phyloP scores from a whole-genome alignment of 2,329 filamentous ascomycete genomes.

The Epicoccum nigrum region DNA sequence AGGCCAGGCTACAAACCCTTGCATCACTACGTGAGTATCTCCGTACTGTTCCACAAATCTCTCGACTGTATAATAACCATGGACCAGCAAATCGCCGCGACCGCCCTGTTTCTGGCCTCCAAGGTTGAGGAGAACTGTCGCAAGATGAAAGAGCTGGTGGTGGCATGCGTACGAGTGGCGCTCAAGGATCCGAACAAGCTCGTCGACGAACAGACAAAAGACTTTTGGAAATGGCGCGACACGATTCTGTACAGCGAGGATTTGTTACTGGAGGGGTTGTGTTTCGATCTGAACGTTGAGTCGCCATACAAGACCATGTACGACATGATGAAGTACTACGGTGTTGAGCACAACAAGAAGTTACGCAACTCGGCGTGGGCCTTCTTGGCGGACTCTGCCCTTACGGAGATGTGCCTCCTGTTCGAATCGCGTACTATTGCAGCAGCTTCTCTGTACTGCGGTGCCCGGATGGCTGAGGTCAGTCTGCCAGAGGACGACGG shows the following conservation, averaged over 20 bases:
- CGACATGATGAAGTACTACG: slow-evolving; percentile 76
- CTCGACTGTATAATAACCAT: slow-evolving; percentile 10
- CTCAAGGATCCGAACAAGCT: slow-evolving; percentile 90
- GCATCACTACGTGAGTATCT: slow-evolving; percentile 72
- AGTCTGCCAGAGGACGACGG: slow-evolving; percentile 75
- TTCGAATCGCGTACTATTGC: slow-evolving; percentile 82
- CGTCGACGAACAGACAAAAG: slow-evolving; percentile 95
- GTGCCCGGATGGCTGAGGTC: slow-evolving; percentile 74
- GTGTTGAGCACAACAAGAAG: slow-evolving; percentile 77
- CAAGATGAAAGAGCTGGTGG: slow-evolving; percentile 93
- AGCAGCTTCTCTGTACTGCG: slow-evolving; percentile 84
- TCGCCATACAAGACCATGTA: slow-evolving; percentile 87
- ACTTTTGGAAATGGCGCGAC: slow-evolving; percentile 98
- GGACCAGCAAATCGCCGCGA: slow-evolving; percentile 77
- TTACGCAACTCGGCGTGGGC: slow-evolving; percentile 89
- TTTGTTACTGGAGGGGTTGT: slow-evolving; percentile 85
- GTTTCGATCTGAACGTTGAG: slow-evolving; percentile 90
- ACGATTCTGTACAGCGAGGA: slow-evolving; percentile 93
- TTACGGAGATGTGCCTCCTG: slow-evolving; percentile 83
- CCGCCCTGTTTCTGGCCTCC: slow-evolving; percentile 89
- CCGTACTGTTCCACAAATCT: neutral
- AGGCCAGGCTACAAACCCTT: slow-evolving; percentile 71
- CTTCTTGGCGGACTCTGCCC: slow-evolving; percentile 88
- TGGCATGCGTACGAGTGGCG: slow-evolving; percentile 90
- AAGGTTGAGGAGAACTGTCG: slow-evolving; percentile 97